A percentile compares a stretch with the other conserved stretches of the same genome.
These are phyloP conservation scores for Corylus heterophylla DNA, from an alignment of 306 rosid species.

Conservation along the genomic window DNA sequence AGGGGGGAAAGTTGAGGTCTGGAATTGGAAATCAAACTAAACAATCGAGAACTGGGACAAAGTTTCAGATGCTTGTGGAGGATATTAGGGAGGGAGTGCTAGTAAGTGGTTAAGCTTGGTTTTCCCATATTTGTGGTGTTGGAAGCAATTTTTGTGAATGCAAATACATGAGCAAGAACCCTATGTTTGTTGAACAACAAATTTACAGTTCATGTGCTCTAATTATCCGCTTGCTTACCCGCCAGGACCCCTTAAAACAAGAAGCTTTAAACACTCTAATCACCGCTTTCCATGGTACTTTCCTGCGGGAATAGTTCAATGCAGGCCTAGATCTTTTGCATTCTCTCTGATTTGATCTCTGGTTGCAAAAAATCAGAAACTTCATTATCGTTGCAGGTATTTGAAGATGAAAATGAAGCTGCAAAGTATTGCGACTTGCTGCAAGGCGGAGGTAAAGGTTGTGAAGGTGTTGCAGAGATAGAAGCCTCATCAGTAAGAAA, in stretches of 20 bases:
- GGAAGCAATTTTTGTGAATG: background rate
- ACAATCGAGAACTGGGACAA: constrained; percentile 63
- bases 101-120: constrained; percentile 41
- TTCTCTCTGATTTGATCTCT: background rate
- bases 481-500: constrained; percentile 89
- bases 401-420: constrained; percentile 95
- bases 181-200: background rate
- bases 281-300: background rate
- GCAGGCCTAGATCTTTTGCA: background rate
- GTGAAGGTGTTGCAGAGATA: constrained; percentile 97
- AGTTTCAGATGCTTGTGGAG: constrained; percentile 95
- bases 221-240: background rate
- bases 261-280: background rate
- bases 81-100: constrained; percentile 95
- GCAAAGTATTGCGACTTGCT: constrained; percentile 83
- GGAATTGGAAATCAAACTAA: constrained; percentile 69
- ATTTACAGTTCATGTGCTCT: background rate
- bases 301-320: background rate
- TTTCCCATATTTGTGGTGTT: background rate
- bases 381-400: constrained; percentile 49
- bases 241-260: too few species aligned
- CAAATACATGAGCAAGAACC: background rate
- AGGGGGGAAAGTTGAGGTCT: constrained; percentile 66
- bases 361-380: background rate
- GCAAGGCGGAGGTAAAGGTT: constrained; percentile 90